Conservation (phyloP, 148 eudicot species). For the Suaeda aralocaspica region DNA sequence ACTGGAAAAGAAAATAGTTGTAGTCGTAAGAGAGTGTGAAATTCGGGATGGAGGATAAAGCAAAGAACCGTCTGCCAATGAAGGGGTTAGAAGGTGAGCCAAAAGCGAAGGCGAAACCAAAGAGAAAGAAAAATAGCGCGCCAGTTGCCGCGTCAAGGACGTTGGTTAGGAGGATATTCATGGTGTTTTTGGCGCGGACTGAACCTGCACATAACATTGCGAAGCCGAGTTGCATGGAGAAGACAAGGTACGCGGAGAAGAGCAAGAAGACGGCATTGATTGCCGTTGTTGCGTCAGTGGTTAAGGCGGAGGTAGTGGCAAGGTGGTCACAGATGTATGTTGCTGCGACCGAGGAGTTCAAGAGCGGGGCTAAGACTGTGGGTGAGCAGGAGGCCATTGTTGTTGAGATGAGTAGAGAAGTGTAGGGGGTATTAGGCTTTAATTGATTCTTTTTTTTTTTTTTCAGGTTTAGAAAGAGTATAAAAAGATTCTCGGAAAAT, state of each 20-base stretch:
- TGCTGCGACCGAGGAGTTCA: conserved; percentile 11
- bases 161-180: conserved; percentile 35
- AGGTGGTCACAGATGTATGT: conserved; percentile 4
- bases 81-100: conserved; percentile 34
- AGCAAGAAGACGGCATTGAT: not conserved
- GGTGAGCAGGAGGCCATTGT: conserved; percentile 1
- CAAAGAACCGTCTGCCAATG: conserved; percentile 37
- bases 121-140: conserved; percentile 28
- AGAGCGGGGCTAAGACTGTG: not conserved
- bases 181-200: conserved; percentile 35
- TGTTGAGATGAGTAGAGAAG: not conserved
- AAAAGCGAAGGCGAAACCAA: conserved; percentile 39
- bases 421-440: too few species aligned
- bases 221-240: conserved; percentile 42
- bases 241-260: conserved; percentile 39
- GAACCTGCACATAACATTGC: conserved; percentile 44
- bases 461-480: too few species aligned
- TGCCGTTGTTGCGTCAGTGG: conserved; percentile 3
- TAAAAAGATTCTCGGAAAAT: too few species aligned
- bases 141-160: conserved; percentile 42
- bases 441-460: too few species aligned
- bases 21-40: not conserved
- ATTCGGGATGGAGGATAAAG: conserved; percentile 1
- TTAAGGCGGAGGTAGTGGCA: conserved; percentile 1
- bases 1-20: conserved; percentile 20